Evolutionary conservation across 139 green algal genomes (phyloP).

Genomic region (Bryopsis sp.): DNA sequence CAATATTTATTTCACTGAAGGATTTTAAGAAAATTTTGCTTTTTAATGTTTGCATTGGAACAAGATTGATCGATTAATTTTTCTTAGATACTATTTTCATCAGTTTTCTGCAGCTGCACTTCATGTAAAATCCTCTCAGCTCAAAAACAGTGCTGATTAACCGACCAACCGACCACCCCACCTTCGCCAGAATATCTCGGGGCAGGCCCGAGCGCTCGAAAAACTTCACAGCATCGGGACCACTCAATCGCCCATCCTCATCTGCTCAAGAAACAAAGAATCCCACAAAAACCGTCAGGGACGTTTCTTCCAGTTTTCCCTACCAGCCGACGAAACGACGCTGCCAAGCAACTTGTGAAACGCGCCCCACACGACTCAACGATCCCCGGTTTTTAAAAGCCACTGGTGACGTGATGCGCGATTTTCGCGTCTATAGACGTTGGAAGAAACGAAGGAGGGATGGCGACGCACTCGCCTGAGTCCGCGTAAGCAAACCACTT

Average conservation of each 20-base stretch:
- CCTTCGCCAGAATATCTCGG: conserved; percentile 54
- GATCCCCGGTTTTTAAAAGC: too few species aligned
- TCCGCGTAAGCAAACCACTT: conserved; percentile 16
- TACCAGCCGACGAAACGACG: too few species aligned
- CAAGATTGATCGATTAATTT: neutral
- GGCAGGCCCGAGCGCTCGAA: conserved; percentile 72
- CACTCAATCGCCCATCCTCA: conserved; percentile 48
- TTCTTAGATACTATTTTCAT: neutral
- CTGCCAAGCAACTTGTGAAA: too few species aligned
- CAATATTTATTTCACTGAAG: too few species aligned
- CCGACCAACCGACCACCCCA: conserved; percentile 17
- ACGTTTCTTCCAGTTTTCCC: too few species aligned
- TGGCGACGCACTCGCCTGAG: neutral
- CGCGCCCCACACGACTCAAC: too few species aligned
- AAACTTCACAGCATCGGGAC: conserved; percentile 72
- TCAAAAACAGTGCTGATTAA: conserved; percentile 5
- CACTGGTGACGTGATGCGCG: too few species aligned
- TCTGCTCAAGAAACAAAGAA: conserved; percentile 35
- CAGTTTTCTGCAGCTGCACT: neutral
- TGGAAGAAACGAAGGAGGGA: neutral
- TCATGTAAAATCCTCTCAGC: neutral
- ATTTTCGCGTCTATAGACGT: too few species aligned
- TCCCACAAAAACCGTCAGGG: too few species aligned
- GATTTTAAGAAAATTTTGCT: too few species aligned
- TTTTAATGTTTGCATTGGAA: too few species aligned